Evolutionary conservation across 164 flowering plant species (phyloP), one percentile per base, ranked within the genome.

Genomic region (Saururus chinensis): DNA sequence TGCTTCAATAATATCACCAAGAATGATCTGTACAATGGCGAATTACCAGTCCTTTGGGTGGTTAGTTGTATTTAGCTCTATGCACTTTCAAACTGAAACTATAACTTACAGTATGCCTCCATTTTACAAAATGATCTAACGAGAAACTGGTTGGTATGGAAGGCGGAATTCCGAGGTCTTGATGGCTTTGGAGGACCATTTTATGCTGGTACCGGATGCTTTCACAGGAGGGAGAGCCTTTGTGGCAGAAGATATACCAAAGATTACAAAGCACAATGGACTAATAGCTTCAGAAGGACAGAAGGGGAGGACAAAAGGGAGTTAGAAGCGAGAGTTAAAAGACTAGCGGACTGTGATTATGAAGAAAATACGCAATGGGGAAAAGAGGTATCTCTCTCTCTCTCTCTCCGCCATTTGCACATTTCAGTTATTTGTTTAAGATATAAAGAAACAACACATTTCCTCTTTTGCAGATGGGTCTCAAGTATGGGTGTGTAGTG

Each of bases 301-400:
- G 7, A 49, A 73, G 60, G 57, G 6, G 37, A 55, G 59, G 72
- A 53, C 56, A 51, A 49, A 0, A 20, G 9, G 35, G 73, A 63
- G 9, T 53, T 72, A 59, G 71, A 72, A 68, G 70, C 74, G 22
- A 68, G 52, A 52, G 60, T 63, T 40, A 77, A 72, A 49, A 67
- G 10, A 8, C 68, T 77, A 53, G 76, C 81, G 24, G 65, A 37
- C 64, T 74, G 80, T 61, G 53, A 60, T 9, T 68, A 59, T 69
- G 81, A 78, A 55, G 55, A 66, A 53, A 59, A 62, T 41, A 73
- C 79, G 21, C 70, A 73, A 35, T 78, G 79, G 81, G 81, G 81
- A 66, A 73, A 61, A 20, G 75, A 73, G 76, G 77, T 78, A 53
- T 61, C 57, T 64, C 51, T 62, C 72, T 66, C 66, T 22, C 53